Conservation (phyloP, 163 green algal species). For the Chlorella variabilis region DNA sequence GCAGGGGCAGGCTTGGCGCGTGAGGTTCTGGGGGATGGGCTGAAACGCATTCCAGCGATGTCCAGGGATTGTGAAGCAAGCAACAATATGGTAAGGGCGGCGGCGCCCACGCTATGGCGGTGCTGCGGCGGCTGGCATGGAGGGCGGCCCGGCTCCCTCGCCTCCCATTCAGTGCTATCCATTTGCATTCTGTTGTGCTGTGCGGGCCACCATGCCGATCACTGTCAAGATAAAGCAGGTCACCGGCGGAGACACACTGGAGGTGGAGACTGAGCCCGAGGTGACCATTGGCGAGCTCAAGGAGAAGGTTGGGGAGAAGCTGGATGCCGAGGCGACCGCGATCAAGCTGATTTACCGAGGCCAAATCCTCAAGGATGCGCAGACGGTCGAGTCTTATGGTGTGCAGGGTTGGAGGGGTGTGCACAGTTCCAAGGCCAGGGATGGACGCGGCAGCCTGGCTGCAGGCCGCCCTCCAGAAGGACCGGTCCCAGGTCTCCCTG, state of each 20-base stretch:
- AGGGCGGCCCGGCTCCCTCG: too few relatives aligned
- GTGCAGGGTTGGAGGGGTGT: neutral
- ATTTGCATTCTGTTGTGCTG: too few relatives aligned
- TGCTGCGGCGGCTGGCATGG: too few relatives aligned
- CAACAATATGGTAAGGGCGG: too few relatives aligned
- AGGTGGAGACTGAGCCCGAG: conserved; percentile 34
- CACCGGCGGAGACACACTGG: conserved; percentile 40
- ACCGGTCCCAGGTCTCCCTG: neutral
- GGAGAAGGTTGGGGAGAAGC: conserved; percentile 48
- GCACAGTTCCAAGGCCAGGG: neutral
- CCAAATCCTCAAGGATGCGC: conserved; percentile 86
- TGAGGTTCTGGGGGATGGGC: too few relatives aligned
- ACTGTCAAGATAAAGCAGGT: conserved; percentile 65
- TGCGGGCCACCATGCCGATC: conserved; percentile 45
- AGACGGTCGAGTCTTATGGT: conserved; percentile 84
- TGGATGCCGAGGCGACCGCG: conserved; percentile 51
- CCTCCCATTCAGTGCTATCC: too few relatives aligned
- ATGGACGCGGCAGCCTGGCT: neutral
- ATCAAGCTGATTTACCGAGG: conserved; percentile 88
- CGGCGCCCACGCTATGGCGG: too few relatives aligned
- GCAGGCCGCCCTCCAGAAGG: neutral
- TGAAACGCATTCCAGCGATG: too few relatives aligned
- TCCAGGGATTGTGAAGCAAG: too few relatives aligned
- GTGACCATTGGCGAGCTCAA: conserved; percentile 75
- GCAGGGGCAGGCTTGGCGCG: too few relatives aligned